Conservation (phyloP, 805 yeast species). For the Ogataea wickerhamii region DNA sequence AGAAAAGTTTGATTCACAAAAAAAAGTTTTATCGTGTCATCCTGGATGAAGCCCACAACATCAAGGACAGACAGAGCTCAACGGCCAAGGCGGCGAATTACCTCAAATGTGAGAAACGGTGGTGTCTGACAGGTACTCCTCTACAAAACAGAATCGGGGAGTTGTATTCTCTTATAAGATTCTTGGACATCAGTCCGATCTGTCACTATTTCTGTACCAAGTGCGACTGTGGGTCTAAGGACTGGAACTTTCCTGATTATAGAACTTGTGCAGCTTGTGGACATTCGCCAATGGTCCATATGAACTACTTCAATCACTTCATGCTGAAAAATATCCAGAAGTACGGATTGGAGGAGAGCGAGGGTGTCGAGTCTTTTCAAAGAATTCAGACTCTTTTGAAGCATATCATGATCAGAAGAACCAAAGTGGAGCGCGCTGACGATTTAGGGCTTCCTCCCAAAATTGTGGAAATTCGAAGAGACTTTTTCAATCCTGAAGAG, state of each 20-base stretch:
- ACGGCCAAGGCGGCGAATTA: conserved; percentile 89
- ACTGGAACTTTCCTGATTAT: conserved; percentile 83
- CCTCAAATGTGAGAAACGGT: conserved; percentile 66
- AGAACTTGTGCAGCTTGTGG: conserved; percentile 84
- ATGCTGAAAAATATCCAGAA: conserved; percentile 92
- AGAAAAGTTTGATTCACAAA: conserved; percentile 69
- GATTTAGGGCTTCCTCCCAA: conserved; percentile 97
- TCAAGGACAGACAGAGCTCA: conserved; percentile 89
- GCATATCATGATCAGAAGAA: conserved; percentile 88
- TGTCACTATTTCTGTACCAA: conserved; percentile 89
- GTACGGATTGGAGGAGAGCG: conserved; percentile 70
- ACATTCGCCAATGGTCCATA: conserved; percentile 91
- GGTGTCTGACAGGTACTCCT: conserved; percentile 97
- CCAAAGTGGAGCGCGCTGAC: conserved; percentile 94
- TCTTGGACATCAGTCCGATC: conserved; percentile 79
- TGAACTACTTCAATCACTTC: conserved; percentile 93
- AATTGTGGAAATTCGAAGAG: conserved; percentile 83
- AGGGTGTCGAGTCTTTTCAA: conserved; percentile 72
- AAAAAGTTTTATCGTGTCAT: conserved; percentile 80
- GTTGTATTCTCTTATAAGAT: conserved; percentile 86
- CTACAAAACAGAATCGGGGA: conserved; percentile 96
- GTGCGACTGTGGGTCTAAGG: conserved; percentile 77
- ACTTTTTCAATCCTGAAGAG: conserved; percentile 89
- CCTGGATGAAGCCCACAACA: conserved; percentile 95
- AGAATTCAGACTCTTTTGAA: conserved; percentile 70